Evolutionary conservation across 1,139 yeast genomes (phyloP).

Genomic region (Geotrichum europaeum): DNA sequence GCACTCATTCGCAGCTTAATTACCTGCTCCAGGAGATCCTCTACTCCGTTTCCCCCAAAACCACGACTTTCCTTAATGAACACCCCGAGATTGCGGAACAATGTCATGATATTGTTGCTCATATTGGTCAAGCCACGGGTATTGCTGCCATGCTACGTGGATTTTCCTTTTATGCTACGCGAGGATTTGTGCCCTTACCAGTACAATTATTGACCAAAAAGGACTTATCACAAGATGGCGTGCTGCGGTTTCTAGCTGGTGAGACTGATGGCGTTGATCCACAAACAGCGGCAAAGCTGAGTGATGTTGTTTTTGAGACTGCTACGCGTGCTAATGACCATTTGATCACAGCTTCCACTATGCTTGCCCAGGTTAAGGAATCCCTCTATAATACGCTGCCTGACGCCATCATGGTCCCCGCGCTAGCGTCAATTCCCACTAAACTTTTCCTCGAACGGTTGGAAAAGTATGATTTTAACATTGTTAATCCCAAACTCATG

Average conservation of each 20-base stretch:
- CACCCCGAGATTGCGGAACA: slow-evolving; percentile 40
- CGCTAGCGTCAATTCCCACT: slow-evolving; percentile 52
- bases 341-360: slow-evolving; percentile 56
- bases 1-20: slow-evolving; percentile 67
- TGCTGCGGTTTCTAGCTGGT: slow-evolving; percentile 39
- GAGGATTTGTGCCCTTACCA: slow-evolving; percentile 51
- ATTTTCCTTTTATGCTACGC: slow-evolving; percentile 51
- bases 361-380: slow-evolving; percentile 40
- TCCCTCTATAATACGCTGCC: slow-evolving; percentile 44
- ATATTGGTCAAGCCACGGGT: slow-evolving; percentile 77
- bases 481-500: slow-evolving; percentile 40
- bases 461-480: slow-evolving; percentile 60
- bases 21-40: slow-evolving; percentile 60
- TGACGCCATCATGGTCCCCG: slow-evolving; percentile 60
- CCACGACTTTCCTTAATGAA: slow-evolving; percentile 45
- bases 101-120: slow-evolving; percentile 60
- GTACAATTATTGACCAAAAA: slow-evolving; percentile 51
- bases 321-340: slow-evolving; percentile 80
- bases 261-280: slow-evolving; percentile 20
- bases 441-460: slow-evolving; percentile 54
- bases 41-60: slow-evolving; percentile 56
- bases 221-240: slow-evolving; percentile 58
- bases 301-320: slow-evolving; percentile 61
- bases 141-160: slow-evolving; percentile 63
- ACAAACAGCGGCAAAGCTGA: slow-evolving; percentile 39